Base-by-base conservation (phyloP, 805 yeast genomes). In the Ogataea trehalophila region DNA sequence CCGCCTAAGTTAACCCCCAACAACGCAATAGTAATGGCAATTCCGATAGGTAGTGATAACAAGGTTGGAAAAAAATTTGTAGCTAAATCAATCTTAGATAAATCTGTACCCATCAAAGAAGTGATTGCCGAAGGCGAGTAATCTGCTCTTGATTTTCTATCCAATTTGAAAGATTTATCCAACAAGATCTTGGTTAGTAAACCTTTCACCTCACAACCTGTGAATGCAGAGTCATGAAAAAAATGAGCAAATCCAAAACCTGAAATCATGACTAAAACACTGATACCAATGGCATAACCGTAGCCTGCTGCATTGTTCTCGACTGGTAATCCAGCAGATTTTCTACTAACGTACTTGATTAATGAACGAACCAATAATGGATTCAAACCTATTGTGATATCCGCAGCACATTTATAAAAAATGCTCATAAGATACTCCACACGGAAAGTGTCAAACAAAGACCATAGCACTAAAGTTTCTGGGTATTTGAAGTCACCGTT, bases 31-130 rank as follows among this genome's bases (percentile, higher is more conserved):
- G 85, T 76, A 49, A 86, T 79, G 5, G 75, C 74, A 43, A 87
- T 66, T 1, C 87, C 75, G 7, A 84, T 69, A 0, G 91, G 89
- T 59, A 87, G 77, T 14, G 81, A 71, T 55, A 83, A 65, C 20
- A 83, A 60, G 58, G 83, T 80, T 5, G 86, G 85, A 57, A 82
- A 80, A 53, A 82, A 84, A 4, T 79, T 80, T n/a, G 81, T 64
- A 8, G 90, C 89, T 54, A 86, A 74, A 64, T 88, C 96, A 33
- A 90, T 74, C 59, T 96, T 79, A 15, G 91, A 77, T 36, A 89
- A 70, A 62, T 90, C 97, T 2, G 95, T 82, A 51, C 94, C 87
- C 62, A 89, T 77, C 62, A 88, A 67, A 9, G 90, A 81, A 31
- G 95, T 87, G 47, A 90, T 76, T 50, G 77, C 80, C 39, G 92